Evolutionary conservation across 495 filamentous ascomycete species (phyloP), one percentile per base, ranked within the genome.

Genomic region (Cladorrhinum samala): DNA sequence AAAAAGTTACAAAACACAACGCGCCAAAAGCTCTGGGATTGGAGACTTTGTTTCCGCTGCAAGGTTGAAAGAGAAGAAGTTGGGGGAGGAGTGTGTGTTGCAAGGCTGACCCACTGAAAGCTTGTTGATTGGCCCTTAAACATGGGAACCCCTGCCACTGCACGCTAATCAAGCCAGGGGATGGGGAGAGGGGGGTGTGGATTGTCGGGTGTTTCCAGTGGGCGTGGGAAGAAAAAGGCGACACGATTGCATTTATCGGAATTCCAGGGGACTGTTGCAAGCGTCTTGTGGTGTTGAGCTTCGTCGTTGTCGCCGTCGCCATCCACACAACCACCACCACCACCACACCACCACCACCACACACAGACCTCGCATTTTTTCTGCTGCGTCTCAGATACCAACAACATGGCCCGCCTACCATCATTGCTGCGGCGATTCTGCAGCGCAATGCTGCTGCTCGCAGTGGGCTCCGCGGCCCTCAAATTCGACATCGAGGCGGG

Each of bases 401-500:
- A 59, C 37, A 58, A 53, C 50, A 70, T 70, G 67, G 64, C 64
- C 36, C 54, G 49, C 19, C 30, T 55, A 52, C 60, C 61, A 67
- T 74, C 69, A 66, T 62, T 74, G 58, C 65, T 76, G 67, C 72
- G 69, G 62, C 62, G 66, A 44, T 59, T 71, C 59, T 76, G 70
- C 70, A 60, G 73, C 65, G 49, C 74, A 33, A 55, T 77, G 57
- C 71, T 80, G 53, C 72, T 80, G 50, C 65, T 86, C 57, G 64
- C 83, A 14, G 81, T 85, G 42, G 71, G 86, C 55, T 73, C 83
- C 49, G 75, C 82, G 48, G 91, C 91, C 25, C 79, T 98, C 52
- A 96, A 95, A 72, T 97, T 98, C 78, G 94, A 98, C 58, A 78
- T 98, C 50, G 68, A 81, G 61, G 89, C 93, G 13, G 74, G 82